Base-by-base conservation (phyloP, 768 basidiomycete genomes). In the Lactifluus pinguis region DNA sequence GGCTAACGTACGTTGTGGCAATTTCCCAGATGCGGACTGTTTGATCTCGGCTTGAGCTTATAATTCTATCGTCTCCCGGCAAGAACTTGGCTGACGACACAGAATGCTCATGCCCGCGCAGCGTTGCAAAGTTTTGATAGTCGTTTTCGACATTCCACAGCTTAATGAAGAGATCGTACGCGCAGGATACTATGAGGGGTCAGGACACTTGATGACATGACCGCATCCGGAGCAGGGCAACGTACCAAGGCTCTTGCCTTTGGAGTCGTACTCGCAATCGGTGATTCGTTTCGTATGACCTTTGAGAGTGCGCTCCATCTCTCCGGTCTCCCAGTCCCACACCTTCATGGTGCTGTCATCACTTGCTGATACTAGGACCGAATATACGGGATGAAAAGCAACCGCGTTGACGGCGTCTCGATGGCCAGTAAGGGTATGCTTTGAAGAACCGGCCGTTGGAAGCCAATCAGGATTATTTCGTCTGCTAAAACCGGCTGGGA, bases 321-420 rank as follows among this genome's bases (percentile, higher is more conserved):
- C 82, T 42, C 83, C 83, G 14, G 77, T 77, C 69, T 83, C 82
- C 81, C 81, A 83, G 65, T 84, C 83, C 81, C 82, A 83, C 6
- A 83, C 74, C 72, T 83, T 83, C 53, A 84, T 71, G 21, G 74
- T 82, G 47, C 77, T 69, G 66, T 84, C 83, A 50, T 81, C 82
- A 61, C 78, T 80, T 17, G 80, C 80, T n/a, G 75, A 77, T 1
- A 77, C 83, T 25, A 83, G 52, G 2, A 76, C 70, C 41, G 74
- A 79, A 73, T 78, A 83, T 2, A 77, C 68, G 0, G 83, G 83
- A 65, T 84, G 83, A 62, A 84, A 84, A 2, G 80, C 75, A n/a
- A 84, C 77, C 45, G 73, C 67, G 10, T 76, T 80, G 56, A 82
- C 72, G 9, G 76, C 75, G 10, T 71, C 69, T 34, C 81, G 72